These are phyloP conservation scores for Trichosporon coremiiforme DNA, from an alignment of 1,284 basidiomycete species.

Conservation along the genomic window DNA sequence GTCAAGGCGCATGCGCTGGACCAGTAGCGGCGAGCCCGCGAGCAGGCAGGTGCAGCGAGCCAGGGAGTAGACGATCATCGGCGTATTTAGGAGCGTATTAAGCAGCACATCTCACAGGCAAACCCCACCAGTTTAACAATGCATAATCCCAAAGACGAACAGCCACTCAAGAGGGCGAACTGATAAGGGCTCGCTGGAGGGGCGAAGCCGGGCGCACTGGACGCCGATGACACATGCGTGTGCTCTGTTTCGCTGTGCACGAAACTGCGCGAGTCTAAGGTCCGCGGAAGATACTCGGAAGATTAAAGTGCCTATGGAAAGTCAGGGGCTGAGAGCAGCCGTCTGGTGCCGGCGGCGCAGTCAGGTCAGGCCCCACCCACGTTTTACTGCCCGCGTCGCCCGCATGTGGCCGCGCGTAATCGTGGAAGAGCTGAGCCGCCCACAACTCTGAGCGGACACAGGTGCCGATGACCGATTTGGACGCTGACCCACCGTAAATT, in stretches of 20 bases:
- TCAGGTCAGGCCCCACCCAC: not conserved
- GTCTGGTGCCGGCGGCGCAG: conserved; percentile 13
- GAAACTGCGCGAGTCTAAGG: not conserved
- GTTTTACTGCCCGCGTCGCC: conserved; percentile 5
- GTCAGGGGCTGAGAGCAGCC: not conserved
- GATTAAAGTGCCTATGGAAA: not conserved
- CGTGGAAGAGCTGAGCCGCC: not conserved
- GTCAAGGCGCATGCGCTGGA: conserved; percentile 60
- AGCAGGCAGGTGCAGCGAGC: not conserved
- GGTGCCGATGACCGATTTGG: not conserved
- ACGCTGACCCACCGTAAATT: conserved; percentile 9
- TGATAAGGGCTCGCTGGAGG: not conserved
- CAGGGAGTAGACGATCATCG: not conserved
- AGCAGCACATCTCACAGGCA: conserved; percentile 15
- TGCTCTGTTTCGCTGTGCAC: not conserved
- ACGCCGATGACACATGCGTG: conserved; percentile 2
- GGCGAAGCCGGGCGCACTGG: not conserved
- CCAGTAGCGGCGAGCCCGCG: not conserved
- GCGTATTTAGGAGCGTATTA: not conserved
- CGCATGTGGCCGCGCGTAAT: not conserved
- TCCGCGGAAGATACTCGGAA: not conserved
- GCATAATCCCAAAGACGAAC: too few relatives aligned
- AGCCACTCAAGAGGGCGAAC: not conserved
- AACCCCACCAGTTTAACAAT: not conserved
- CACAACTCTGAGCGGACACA: not conserved